phyloP scores from a whole-genome alignment of 805 yeast species.

The Candida sonorensis region DNA sequence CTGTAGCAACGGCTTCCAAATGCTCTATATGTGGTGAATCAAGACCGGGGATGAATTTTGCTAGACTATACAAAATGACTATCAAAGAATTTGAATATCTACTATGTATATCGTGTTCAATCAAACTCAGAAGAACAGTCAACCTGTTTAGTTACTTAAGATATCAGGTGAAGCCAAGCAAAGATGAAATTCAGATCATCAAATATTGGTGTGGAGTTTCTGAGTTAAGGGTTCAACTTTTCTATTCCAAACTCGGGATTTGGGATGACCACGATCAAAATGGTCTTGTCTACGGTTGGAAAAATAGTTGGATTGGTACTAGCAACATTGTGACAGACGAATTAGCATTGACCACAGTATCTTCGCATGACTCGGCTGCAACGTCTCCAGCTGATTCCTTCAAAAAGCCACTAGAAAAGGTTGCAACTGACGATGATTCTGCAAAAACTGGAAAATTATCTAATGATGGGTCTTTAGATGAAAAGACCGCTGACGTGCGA shows the following conservation, averaged over 20 bases:
- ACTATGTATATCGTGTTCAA: slow-evolving; percentile 75
- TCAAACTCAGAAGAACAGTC: slow-evolving; percentile 73
- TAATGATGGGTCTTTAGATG: too few relatives aligned
- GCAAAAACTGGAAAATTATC: too few relatives aligned
- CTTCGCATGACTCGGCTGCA: too few relatives aligned
- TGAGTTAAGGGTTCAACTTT: slow-evolving; percentile 62
- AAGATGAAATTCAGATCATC: slow-evolving; percentile 28
- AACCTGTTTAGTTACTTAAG: slow-evolving; percentile 76
- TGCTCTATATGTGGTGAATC: slow-evolving; percentile 84
- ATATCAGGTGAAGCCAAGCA: slow-evolving; percentile 24
- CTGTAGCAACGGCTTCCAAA: slow-evolving; percentile 67
- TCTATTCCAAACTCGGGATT: slow-evolving; percentile 79
- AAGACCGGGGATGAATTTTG: slow-evolving; percentile 63
- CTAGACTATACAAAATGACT: slow-evolving; percentile 67
- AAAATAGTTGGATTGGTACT: slow-evolving; percentile 23
- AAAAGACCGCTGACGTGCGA: background rate
- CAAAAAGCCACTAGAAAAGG: too few relatives aligned
- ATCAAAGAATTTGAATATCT: slow-evolving; percentile 43
- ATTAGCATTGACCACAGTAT: too few relatives aligned
- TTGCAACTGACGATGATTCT: too few relatives aligned
- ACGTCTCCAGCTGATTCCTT: too few relatives aligned
- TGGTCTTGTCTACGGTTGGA: slow-evolving; percentile 29
- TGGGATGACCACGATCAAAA: slow-evolving; percentile 45
- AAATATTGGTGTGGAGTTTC: slow-evolving; percentile 61
- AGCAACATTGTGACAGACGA: too few relatives aligned